Evolutionary conservation across 805 yeast genomes (phyloP), one percentile per base, ranked within the genome.

Genomic region (Sugiyamaella americana): DNA sequence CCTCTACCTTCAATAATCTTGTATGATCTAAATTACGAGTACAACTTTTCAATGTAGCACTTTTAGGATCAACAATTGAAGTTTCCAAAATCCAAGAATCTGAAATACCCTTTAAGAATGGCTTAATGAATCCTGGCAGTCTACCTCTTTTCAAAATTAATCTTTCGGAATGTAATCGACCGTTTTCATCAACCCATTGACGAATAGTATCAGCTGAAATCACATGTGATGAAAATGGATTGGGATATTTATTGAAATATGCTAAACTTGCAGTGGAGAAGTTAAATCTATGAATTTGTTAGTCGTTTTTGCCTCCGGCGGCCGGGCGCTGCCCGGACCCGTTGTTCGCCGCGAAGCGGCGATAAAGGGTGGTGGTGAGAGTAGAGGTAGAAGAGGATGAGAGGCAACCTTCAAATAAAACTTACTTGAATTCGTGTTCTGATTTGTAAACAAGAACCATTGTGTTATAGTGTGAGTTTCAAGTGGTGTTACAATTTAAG

Each of bases 211-310:
- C 98, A 22, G 79, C 80, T 5, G 95, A 83, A 30, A 82, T 69
- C 10, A 91, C 96, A 67, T 91, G 96, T 6, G 78, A 69, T 16
- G 96, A 82, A 61, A 74, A 88, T 2, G 98, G 98, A 62, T 76
- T 76, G 2, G 80, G 80, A 54, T 81, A 82, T 55, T 82, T 69
- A 66, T 80, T 81, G 66, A 86, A 81, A 61, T 83, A 82, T 1
- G 95, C 95, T 41, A 81, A 68, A 1, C 87, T 73, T 2, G 85
- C 87, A 0, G 91, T 82, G 42, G 73, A 71, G 58, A 88, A 88
- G 55, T 80, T 81, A 61, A 55, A 59, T 40, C 61, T 58, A 24
- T 45, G 10, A 5, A 19, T 30, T 35, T 19, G 40, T 23, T 18
- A n/a, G 29, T 18, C 8, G 29, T 3, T 4, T 36, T n/a, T n/a